Percentiles rank a stretch among this genome's conserved stretches.
Evolutionary conservation across 345 rosid species (phyloP).

Genomic region (Anacardium occidentale): DNA sequence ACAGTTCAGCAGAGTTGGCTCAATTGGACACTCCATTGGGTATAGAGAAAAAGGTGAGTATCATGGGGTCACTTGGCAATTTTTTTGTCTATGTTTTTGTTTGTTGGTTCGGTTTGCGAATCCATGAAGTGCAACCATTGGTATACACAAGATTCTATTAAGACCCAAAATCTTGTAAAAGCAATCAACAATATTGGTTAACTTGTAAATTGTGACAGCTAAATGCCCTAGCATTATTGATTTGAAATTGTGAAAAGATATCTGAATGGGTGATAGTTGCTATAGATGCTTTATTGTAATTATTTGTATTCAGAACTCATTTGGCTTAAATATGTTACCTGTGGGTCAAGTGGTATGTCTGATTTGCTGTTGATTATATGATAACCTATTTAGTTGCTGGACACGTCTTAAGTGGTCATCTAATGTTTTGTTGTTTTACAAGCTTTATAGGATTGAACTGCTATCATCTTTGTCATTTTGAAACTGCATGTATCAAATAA

Average conservation of each 20-base stretch:
- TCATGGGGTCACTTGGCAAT: constrained; percentile 15
- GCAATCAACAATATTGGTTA: background rate
- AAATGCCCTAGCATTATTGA: background rate
- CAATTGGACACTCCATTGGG: constrained; percentile 43
- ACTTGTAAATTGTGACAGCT: background rate
- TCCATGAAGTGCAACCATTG: constrained; percentile 9
- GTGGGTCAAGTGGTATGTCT: background rate
- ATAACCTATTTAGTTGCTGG: background rate
- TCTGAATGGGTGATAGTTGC: background rate
- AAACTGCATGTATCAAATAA: background rate
- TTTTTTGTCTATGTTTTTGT: constrained; percentile 8
- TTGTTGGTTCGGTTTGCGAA: constrained; percentile 1
- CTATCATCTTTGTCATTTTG: background rate
- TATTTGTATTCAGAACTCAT: background rate
- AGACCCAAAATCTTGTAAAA: constrained; percentile 1
- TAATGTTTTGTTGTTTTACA: constrained; percentile 3
- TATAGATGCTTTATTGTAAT: background rate
- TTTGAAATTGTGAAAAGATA: background rate
- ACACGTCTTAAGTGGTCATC: constrained; percentile 3
- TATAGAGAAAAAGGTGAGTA: constrained; percentile 45
- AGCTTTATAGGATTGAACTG: constrained; percentile 15
- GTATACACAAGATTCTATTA: background rate
- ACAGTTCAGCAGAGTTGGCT: constrained; percentile 30
- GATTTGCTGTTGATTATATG: background rate
- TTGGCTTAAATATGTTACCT: background rate